These are phyloP conservation scores for Diaporthe australafricana DNA, from an alignment of 2,329 filamentous ascomycete genomes.

Conservation along the genomic window DNA sequence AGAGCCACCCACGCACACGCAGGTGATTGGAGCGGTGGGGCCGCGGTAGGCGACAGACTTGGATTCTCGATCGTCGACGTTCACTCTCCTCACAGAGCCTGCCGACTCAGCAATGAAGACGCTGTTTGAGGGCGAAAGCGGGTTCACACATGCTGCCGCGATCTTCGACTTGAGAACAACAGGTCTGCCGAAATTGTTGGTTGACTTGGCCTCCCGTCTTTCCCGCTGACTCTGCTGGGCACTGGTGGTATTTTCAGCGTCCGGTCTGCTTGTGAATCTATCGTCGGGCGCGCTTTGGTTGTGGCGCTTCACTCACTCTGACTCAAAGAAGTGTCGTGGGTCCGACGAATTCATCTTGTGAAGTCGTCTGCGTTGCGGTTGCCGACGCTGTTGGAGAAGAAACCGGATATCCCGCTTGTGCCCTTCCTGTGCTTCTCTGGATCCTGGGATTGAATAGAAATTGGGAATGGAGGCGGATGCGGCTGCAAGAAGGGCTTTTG, in stretches of 20 bases:
- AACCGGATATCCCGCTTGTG: too few species aligned
- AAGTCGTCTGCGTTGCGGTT: neutral
- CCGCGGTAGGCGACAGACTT: slow-evolving; percentile 72
- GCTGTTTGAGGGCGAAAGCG: slow-evolving; percentile 64
- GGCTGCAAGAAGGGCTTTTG: neutral
- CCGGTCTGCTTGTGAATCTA: slow-evolving; percentile 36
- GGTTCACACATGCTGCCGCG: slow-evolving; percentile 78
- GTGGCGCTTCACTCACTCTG: slow-evolving; percentile 70
- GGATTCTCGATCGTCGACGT: slow-evolving; percentile 67
- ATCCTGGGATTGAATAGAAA: neutral
- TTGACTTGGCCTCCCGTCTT: slow-evolving; percentile 76
- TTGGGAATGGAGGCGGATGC: neutral
- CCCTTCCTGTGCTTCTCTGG: neutral
- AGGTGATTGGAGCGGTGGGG: slow-evolving; percentile 83
- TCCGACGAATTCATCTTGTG: slow-evolving; percentile 77
- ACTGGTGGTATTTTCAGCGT: slow-evolving; percentile 47
- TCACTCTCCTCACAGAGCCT: slow-evolving; percentile 80
- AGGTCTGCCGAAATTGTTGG: slow-evolving; percentile 85
- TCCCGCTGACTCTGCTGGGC: slow-evolving; percentile 60
- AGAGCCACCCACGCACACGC: slow-evolving; percentile 73
- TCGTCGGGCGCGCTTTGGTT: too few species aligned
- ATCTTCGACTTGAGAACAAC: slow-evolving; percentile 88
- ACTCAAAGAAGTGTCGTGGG: slow-evolving; percentile 90
- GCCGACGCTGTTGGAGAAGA: too few species aligned
- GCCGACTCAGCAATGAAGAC: slow-evolving; percentile 89